Base-by-base conservation (phyloP, 331 rosid genomes). In the Stylosanthes scabra region DNA sequence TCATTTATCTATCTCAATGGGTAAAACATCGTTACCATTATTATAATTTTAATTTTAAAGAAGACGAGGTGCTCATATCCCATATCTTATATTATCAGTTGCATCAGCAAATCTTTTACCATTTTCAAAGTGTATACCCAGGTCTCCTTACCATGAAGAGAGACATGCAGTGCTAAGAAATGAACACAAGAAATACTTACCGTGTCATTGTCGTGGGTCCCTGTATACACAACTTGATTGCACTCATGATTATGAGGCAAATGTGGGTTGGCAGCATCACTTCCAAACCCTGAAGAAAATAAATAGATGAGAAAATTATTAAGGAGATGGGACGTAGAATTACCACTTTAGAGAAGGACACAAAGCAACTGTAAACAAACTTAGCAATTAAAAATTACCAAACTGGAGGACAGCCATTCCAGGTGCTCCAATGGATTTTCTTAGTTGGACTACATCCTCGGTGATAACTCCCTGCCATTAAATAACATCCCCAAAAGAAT, bases 381-480 rank as follows among this genome's bases (percentile, higher is more conserved):
- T 56, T 40, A 64, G 63, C 11, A 79, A 63, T 49, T 60, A 80
- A 52, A 71, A 51, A 49, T 72, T 86, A 94, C 97, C 99, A 84
- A 94, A 94, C 75, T 94, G 99, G 57, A 94, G 99, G 66, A 94
- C 96, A 14, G 97, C 97, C 99, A 94, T 91, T 85, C 99, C 97
- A 71, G 99, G 96, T 61, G 99, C 99, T 70, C 90, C 91, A 52
- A 94, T 89, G 75, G 91, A 88, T 82, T 86, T 88, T 79, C 99
- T 80, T 58, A 94, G 95, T 63, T 84, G 83, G 77, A 93, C 90
- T 64, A 93, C 97, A 80, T 93, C 98, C 83, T 94, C 93, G 0
- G 97, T 94, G 86, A 94, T 94, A 80, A 91, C 97, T 47, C 97
- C 98, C 98, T 94, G 84, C 69, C 82, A 70, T 13, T n/a, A 20